These are phyloP conservation scores for Aureobasidium zeae DNA, from an alignment of 2,329 filamentous ascomycete species.

Conservation along the genomic window DNA sequence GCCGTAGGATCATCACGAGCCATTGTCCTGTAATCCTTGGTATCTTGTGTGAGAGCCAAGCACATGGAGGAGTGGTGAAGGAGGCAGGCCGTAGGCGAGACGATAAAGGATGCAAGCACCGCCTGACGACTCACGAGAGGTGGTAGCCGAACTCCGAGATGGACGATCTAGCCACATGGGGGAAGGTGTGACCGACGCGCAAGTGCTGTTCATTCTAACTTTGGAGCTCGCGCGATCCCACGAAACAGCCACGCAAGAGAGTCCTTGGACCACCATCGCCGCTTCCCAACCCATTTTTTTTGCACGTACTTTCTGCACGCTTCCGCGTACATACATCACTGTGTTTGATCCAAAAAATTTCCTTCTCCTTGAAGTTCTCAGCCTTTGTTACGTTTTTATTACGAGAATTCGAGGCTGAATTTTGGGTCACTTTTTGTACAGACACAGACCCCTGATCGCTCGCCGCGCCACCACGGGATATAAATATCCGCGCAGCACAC, in stretches of 20 bases:
- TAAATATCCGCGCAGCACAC: slow-evolving; percentile 7
- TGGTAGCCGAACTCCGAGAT: not conserved
- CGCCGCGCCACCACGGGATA: not conserved
- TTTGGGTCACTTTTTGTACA: slow-evolving; percentile 4
- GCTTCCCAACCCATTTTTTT: slow-evolving; percentile 2
- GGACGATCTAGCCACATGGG: not conserved
- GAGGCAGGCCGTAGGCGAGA: too few species aligned
- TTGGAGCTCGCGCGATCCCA: slow-evolving; percentile 4
- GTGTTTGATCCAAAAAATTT: not conserved
- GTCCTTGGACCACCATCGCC: slow-evolving; percentile 5
- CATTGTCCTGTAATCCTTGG: too few species aligned
- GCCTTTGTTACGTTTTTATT: too few species aligned
- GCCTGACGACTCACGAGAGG: too few species aligned
- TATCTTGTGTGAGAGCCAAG: too few species aligned
- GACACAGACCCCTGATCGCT: slow-evolving; percentile 1
- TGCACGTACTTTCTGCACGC: slow-evolving; percentile 1
- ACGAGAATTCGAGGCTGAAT: too few species aligned
- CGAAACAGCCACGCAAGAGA: slow-evolving; percentile 6
- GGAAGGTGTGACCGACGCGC: not conserved
- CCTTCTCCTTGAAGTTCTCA: slow-evolving; percentile 2
- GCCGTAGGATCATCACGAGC: too few species aligned
- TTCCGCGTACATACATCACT: slow-evolving; percentile 9
- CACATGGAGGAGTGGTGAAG: too few species aligned
- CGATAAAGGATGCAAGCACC: not conserved
- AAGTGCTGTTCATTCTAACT: slow-evolving; percentile 2